These are phyloP conservation scores for Alnus glutinosa DNA, from an alignment of 306 rosid genomes.

Conservation along the genomic window DNA sequence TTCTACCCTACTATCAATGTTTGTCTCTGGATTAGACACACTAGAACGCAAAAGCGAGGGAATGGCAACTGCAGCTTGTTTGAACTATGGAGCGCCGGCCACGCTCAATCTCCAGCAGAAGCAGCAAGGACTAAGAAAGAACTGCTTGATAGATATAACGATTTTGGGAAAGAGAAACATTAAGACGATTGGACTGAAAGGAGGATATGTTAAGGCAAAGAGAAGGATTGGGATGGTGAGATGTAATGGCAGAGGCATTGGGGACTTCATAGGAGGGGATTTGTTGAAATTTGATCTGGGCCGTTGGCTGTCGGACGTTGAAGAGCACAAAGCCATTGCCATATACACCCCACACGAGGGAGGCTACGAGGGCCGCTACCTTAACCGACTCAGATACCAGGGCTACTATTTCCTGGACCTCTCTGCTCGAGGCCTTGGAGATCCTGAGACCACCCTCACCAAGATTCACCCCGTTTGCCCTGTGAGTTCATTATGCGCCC, in stretches of 20 bases:
- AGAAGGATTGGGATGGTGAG: slow-evolving; percentile 44
- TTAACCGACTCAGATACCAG: slow-evolving; percentile 61
- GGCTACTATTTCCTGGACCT: slow-evolving; percentile 94
- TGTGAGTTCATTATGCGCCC: slow-evolving; percentile 39
- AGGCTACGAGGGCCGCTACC: slow-evolving; percentile 89
- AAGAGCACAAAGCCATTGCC: slow-evolving; percentile 91
- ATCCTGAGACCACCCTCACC: slow-evolving; percentile 86
- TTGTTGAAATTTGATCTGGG: slow-evolving; percentile 70
- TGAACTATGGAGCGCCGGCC: slow-evolving; percentile 46
- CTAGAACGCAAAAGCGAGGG: background rate
- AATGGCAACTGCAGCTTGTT: slow-evolving; percentile 60
- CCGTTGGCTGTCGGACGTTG: slow-evolving; percentile 86
- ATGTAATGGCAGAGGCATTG: slow-evolving; percentile 62
- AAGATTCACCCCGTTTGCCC: slow-evolving; percentile 95
- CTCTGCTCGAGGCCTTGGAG: slow-evolving; percentile 89
- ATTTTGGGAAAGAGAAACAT: slow-evolving; percentile 10
- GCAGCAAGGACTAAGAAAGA: slow-evolving; percentile 24
- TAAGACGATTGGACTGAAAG: slow-evolving; percentile 23
- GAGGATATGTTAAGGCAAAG: slow-evolving; percentile 23
- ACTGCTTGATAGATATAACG: slow-evolving; percentile 5
- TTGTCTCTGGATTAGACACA: background rate
- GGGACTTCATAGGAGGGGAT: slow-evolving; percentile 91
- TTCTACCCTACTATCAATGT: slow-evolving; percentile 2
- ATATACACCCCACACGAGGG: slow-evolving; percentile 94
- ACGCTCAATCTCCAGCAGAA: slow-evolving; percentile 25